These are phyloP conservation scores for Pleurozium schreberi DNA, from an alignment of 225 moss, liverwort and hornwort genomes.

Conservation along the genomic window DNA sequence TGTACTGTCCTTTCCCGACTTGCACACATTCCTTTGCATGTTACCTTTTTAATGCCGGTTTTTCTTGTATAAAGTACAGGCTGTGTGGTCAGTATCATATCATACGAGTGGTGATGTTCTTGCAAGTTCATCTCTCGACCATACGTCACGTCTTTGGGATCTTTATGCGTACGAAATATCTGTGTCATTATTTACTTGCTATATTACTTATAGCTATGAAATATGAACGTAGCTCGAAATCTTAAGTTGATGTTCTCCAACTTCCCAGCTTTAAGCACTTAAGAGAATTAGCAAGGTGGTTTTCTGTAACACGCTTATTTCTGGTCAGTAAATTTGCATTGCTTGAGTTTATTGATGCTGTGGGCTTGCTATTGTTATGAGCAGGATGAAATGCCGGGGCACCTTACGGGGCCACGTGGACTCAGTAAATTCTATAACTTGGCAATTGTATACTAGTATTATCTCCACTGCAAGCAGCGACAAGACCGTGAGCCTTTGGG, in stretches of 20 bases:
- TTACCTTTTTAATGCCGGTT: not conserved
- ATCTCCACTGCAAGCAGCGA: slow-evolving; percentile 82
- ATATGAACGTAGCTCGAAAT: not conserved
- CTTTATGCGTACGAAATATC: slow-evolving; percentile 34
- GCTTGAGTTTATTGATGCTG: not conserved
- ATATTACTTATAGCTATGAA: not conserved
- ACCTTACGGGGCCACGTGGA: slow-evolving; percentile 92
- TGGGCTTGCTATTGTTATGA: not conserved
- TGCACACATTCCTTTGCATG: not conserved
- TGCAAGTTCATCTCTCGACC: slow-evolving; percentile 89
- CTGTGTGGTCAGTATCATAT: slow-evolving; percentile 88
- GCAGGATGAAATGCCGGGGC: slow-evolving; percentile 88
- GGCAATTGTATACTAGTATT: slow-evolving; percentile 76
- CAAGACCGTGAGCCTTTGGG: slow-evolving; percentile 91
- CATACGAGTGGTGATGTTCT: slow-evolving; percentile 79
- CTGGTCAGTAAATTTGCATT: not conserved
- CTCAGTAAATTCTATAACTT: slow-evolving; percentile 78
- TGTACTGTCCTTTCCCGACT: not conserved
- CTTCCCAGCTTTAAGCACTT: not conserved
- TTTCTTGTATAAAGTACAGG: slow-evolving; percentile 17
- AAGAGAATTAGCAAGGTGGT: not conserved
- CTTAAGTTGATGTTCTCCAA: not conserved
- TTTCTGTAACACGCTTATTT: not conserved
- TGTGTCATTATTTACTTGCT: not conserved
- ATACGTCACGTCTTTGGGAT: slow-evolving; percentile 91